These are phyloP conservation scores for Kuraishia hungarica DNA, from an alignment of 805 yeast species.

Conservation along the genomic window DNA sequence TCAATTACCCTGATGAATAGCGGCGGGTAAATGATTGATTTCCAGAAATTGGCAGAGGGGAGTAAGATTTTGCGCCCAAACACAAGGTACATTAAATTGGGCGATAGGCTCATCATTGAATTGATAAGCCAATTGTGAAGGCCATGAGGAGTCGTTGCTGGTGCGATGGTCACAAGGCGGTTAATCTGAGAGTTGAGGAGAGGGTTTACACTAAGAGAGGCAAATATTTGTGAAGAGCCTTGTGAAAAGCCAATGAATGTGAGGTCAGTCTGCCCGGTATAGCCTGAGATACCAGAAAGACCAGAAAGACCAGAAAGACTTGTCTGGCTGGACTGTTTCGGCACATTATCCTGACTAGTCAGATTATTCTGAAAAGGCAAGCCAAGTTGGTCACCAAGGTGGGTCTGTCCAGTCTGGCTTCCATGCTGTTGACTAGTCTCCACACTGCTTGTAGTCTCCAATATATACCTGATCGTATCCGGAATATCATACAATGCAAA, in stretches of 20 bases:
- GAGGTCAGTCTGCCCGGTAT: no score
- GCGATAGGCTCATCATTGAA: conserved; percentile 68
- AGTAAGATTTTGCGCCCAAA: conserved; percentile 73
- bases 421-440: conserved; percentile 8
- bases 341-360: no score
- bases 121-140: conserved; percentile 64
- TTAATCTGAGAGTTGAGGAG: conserved; percentile 48
- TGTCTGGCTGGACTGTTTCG: no score
- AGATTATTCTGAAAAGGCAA: no score
- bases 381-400: no score
- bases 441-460: conserved; percentile 33
- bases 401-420: no score
- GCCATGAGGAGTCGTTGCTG: conserved; percentile 90
- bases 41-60: conserved; percentile 62
- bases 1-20: conserved; percentile 69
- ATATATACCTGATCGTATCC: conserved; percentile 64
- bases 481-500: conserved; percentile 90
- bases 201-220: conserved; percentile 62
- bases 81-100: conserved; percentile 58
- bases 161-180: conserved; percentile 75
- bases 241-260: conserved; percentile 86
- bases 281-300: no score
- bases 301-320: no score
- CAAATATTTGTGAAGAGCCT: conserved; percentile 92
- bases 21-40: conserved; percentile 66